Evolutionary conservation across 768 basidiomycete species (phyloP).

Genomic region (Boletellus sp.): DNA sequence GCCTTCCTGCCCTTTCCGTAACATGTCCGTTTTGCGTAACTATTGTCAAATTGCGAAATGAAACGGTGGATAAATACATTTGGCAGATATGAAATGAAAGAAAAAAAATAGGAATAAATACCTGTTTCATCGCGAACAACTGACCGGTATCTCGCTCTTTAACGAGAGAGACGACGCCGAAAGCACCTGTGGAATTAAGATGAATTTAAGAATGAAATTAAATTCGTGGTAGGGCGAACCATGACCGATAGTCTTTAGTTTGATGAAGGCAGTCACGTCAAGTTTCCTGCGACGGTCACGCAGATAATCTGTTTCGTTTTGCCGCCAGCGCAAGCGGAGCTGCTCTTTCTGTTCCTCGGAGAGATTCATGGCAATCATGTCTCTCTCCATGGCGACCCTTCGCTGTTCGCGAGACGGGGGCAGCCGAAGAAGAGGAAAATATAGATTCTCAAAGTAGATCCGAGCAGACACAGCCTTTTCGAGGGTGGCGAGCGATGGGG

Average conservation of each 20-base stretch:
- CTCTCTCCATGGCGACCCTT: constrained; percentile 80
- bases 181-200: constrained; percentile 63
- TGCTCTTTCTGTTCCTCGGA: constrained; percentile 65
- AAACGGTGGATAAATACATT: constrained; percentile 24
- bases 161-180: constrained; percentile 94
- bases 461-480: constrained; percentile 91
- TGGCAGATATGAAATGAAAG: constrained; percentile 25
- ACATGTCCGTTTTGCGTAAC: constrained; percentile 88
- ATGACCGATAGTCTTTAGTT: constrained; percentile 92
- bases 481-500: constrained; percentile 84
- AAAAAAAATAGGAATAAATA: constrained; percentile 30
- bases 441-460: constrained; percentile 92
- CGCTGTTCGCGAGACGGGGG: constrained; percentile 84
- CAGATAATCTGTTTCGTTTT: constrained; percentile 88
- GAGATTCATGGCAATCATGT: constrained; percentile 74
- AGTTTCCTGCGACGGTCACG: constrained; percentile 81
- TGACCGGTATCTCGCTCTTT: constrained; percentile 74
- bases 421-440: constrained; percentile 82
- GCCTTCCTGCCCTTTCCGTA: constrained; percentile 95
- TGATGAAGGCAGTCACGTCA: constrained; percentile 78
- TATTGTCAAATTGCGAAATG: constrained; percentile 32
- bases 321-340: constrained; percentile 70
- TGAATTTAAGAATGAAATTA: constrained; percentile 23
- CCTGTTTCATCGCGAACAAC: constrained; percentile 97
- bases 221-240: constrained; percentile 46